These are phyloP conservation scores for Tremellales sp. DNA, from an alignment of 1,284 basidiomycete species.

Conservation along the genomic window DNA sequence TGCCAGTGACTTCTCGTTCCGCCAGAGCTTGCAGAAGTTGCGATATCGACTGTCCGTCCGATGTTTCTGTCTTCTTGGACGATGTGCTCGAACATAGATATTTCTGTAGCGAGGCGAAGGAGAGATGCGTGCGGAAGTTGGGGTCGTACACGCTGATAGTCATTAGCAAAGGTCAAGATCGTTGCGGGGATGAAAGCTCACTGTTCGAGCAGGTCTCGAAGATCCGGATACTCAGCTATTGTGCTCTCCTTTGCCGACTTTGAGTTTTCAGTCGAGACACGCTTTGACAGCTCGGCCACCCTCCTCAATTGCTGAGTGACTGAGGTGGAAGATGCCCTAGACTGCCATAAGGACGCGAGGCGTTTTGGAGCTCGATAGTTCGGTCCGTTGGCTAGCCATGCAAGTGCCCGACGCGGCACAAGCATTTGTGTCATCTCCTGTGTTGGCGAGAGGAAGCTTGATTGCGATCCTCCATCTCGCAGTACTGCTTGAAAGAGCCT, in stretches of 20 bases:
- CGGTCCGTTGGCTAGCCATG: too few species aligned
- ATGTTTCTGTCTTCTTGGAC: not conserved
- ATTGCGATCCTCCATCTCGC: too few species aligned
- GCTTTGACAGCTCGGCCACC: conserved; percentile 19
- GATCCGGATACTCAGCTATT: conserved; percentile 32
- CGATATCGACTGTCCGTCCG: conserved; percentile 5
- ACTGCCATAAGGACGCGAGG: too few species aligned
- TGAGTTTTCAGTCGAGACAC: conserved; percentile 23
- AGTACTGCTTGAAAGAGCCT: too few species aligned
- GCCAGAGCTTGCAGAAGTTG: conserved; percentile 20
- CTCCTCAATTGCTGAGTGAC: conserved; percentile 19
- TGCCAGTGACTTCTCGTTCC: conserved; percentile 14
- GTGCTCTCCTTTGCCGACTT: conserved; percentile 24
- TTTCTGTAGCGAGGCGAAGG: conserved; percentile 5
- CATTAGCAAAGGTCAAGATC: not conserved
- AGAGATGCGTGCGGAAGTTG: conserved; percentile 14
- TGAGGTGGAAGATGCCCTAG: too few species aligned
- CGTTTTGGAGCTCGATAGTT: too few species aligned
- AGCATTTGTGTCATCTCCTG: too few species aligned
- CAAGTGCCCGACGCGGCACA: too few species aligned
- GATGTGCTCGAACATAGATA: not conserved
- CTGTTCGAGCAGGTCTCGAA: conserved; percentile 34
- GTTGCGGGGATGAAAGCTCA: conserved; percentile 25
- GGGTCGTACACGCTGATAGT: conserved; percentile 31
- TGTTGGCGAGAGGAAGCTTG: too few species aligned